Conservation (phyloP, 805 yeast genomes). For the Kazachstania viticola region DNA sequence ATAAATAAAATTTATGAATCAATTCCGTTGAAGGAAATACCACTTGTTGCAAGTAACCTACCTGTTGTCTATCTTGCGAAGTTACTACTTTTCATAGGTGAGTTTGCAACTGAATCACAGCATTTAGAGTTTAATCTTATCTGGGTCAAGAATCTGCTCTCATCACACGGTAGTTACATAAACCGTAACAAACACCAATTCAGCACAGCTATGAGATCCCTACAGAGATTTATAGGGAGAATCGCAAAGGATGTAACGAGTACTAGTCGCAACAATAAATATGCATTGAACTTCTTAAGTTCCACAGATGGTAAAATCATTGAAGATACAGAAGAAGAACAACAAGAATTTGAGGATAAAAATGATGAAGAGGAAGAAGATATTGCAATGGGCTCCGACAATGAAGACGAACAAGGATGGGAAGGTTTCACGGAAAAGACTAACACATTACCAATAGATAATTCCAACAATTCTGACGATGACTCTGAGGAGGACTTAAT, state of each 20-base stretch:
- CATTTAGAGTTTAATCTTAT: slow-evolving; percentile 76
- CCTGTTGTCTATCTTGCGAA: slow-evolving; percentile 70
- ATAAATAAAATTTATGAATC: slow-evolving; percentile 64
- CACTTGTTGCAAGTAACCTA: slow-evolving; percentile 51
- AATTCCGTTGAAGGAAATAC: slow-evolving; percentile 60
- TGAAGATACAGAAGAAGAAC: slow-evolving; percentile 23
- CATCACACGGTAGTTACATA: slow-evolving; percentile 69
- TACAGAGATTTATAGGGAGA: slow-evolving; percentile 66
- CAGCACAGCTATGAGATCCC: slow-evolving; percentile 49
- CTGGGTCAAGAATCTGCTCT: slow-evolving; percentile 65
- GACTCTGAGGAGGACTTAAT: slow-evolving; percentile 22
- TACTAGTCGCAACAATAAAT: slow-evolving; percentile 42
- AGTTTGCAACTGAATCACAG: slow-evolving; percentile 52
- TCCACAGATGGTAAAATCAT: slow-evolving; percentile 20
- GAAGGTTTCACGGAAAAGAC: slow-evolving; percentile 22
- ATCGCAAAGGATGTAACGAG: slow-evolving; percentile 62
- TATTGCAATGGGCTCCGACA: slow-evolving; percentile 18
- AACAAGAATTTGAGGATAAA: slow-evolving; percentile 21
- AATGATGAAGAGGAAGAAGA: slow-evolving; percentile 17
- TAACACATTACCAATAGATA: slow-evolving; percentile 14
- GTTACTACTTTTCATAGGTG: slow-evolving; percentile 58
- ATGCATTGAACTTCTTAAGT: slow-evolving; percentile 41
- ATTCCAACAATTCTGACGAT: slow-evolving; percentile 16
- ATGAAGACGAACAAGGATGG: slow-evolving; percentile 31
- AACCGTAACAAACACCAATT: slow-evolving; percentile 49